Evolutionary conservation across 2,329 filamentous ascomycete genomes (phyloP), one percentile per base, ranked within the genome.

Genomic region (Raffaelea arxii): DNA sequence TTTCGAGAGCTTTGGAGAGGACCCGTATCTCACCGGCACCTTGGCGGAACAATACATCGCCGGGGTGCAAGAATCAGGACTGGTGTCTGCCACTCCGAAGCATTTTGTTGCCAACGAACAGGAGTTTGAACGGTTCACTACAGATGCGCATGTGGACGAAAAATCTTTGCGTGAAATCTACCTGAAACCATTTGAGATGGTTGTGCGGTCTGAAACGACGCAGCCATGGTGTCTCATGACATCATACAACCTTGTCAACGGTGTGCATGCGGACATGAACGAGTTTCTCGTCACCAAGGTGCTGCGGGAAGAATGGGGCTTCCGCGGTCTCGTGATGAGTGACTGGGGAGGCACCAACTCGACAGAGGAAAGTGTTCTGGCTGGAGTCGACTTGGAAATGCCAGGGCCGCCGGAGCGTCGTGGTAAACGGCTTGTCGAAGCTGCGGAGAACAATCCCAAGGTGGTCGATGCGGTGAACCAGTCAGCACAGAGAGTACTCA

Each of bases 1-100:
- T 53, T 94, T 92, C 54, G 87, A 94, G 63, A 89, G 86, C 0
- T 92, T 89, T 61, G 88, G 84, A 0, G 87, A 92, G 61, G 87
- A 92, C 54, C 86, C 86, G 0, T 74, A 82, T 10, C 71, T 94
- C 5, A 86, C 85, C 0, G 85, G 85, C 25, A 84, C 81, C 51
- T 67, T 89, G 50, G 82, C 84, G 12, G 77, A 82, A 1, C 75
- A 83, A 49, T 86, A 86, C 51, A 82, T 86, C 57, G 79, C 77
- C 41, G 84, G 84, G 7, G 68, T 86, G 46, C 86, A 92, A 58
- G 80, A 82, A 22, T 81, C 79, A 50, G 82, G 83, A 1, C 75
- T 92, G 32, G 80, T n/a, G n/a, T n/a, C 36, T 38, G 36, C 36
- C 11, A 38, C 36, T 12, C 9, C 16, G 10, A 32, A 32, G 27